Evolutionary conservation across 2,329 filamentous ascomycete genomes (phyloP), one percentile per base, ranked within the genome.

Genomic region (Zasmidium citrigriseum): DNA sequence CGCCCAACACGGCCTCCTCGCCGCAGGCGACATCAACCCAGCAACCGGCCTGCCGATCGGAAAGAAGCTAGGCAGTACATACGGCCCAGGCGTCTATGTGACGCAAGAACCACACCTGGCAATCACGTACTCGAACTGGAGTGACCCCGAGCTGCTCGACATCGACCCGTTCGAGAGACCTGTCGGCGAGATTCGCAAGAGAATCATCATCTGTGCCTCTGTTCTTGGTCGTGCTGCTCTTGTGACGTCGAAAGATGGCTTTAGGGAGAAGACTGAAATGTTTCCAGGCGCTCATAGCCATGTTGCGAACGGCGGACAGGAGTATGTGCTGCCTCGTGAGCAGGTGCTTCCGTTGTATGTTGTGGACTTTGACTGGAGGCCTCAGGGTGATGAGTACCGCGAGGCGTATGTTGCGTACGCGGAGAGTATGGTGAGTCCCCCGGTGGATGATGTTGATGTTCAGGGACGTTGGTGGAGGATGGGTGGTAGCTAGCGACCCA

Each of bases 121-220:
- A 14, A 11, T 53, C 24, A 53, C 50, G 14, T 53, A 53, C 50
- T 38, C 24, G 29, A 44, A 53, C 29, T 53, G 50, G 50, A 10
- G 22, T n/a, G 14, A 44, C 18, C 10, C 9, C n/a, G 29, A 5
- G 11, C 38, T 41, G 4, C 27, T 44, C 2, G 2, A 38, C 18
- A 22, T 53, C 34, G 34, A 53, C 50, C 27, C 25, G 16, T 7
- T 22, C 34, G 50, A 53, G 27, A 20, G 50, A 12, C 29, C 34
- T 1, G 21, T 25, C 1, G 29, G 29, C 5, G 7, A 4, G 11
- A 53, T 41, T 1, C 50, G 50, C 12, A 53, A 53, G 23, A 27
- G 34, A 24, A 21, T 53, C 18, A 23, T 53, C 29, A 53, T 53
- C 34, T 53, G 50, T 34, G 29, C 29, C 12, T 10, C 38, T 18